Conservation (phyloP, 352 stramenopile species). For the Phytophthora pseudosyringae region DNA sequence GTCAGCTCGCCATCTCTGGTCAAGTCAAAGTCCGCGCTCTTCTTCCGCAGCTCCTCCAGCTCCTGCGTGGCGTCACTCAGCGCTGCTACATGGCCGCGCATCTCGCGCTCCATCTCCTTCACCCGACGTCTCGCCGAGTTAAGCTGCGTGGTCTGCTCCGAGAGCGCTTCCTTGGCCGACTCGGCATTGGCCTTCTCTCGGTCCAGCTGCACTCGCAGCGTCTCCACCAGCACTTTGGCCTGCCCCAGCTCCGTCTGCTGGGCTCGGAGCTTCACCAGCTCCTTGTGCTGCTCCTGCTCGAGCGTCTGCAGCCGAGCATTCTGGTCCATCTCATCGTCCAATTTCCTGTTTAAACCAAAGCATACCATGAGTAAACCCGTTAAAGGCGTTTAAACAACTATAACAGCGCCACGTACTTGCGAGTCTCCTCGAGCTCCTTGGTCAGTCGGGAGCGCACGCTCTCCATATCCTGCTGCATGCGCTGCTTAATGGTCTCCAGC, state of each 20-base stretch:
- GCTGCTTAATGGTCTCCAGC: constrained; percentile 80
- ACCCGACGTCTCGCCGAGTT: constrained; percentile 65
- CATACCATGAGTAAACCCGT: constrained; percentile 11
- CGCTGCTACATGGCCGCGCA: constrained; percentile 48
- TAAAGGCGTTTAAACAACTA: constrained; percentile 1
- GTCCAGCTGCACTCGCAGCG: constrained; percentile 54
- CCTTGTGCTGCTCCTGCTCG: constrained; percentile 81
- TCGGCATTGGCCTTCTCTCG: constrained; percentile 67
- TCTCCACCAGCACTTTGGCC: constrained; percentile 60
- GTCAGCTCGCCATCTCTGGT: constrained; percentile 72
- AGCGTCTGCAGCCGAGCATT: constrained; percentile 75
- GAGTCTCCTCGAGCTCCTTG: constrained; percentile 80
- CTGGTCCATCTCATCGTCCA: constrained; percentile 78
- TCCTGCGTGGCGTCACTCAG: constrained; percentile 71
- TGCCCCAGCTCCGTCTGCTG: constrained; percentile 77
- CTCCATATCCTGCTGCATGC: constrained; percentile 83
- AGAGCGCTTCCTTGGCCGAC: constrained; percentile 82
- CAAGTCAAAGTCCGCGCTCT: constrained; percentile 75
- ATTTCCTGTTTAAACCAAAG: constrained; percentile 46
- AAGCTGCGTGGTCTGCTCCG: constrained; percentile 71
- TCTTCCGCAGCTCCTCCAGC: constrained; percentile 75
- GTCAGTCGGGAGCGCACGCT: constrained; percentile 59
- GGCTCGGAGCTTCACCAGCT: constrained; percentile 75
- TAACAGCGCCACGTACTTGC: constrained; percentile 45
- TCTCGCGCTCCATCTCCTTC: constrained; percentile 79